phyloP scores from a whole-genome alignment of 2,329 filamentous ascomycete genomes.

The Microdochium nivale region DNA sequence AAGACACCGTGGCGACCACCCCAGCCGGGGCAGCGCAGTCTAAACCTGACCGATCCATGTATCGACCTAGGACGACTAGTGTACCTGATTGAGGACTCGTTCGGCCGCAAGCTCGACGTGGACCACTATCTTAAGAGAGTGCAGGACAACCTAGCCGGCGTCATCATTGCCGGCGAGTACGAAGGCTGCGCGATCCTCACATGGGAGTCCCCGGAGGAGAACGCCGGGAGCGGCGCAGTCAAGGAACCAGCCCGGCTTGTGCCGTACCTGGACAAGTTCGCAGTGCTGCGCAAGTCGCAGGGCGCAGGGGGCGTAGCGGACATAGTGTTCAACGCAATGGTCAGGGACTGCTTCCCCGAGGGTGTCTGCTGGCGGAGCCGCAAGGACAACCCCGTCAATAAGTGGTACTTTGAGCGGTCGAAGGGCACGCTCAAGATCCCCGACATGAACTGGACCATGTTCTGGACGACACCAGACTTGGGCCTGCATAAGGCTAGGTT shows the following conservation, averaged over 20 bases:
- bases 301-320: conserved; percentile 90
- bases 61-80: conserved; percentile 79
- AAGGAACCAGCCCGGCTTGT: conserved; percentile 58
- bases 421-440: conserved; percentile 74
- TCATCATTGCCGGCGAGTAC: conserved; percentile 94
- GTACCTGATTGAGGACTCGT: conserved; percentile 88
- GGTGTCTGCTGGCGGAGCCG: conserved; percentile 91
- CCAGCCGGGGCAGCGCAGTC: conserved; percentile 44
- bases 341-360: conserved; percentile 74
- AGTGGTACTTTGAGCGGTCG: conserved; percentile 96
- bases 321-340: conserved; percentile 94
- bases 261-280: conserved; percentile 96
- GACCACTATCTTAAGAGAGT: conserved; percentile 77
- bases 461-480: conserved; percentile 78
- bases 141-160: conserved; percentile 70
- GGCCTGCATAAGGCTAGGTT: conserved; percentile 46
- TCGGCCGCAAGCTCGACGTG: conserved; percentile 75
- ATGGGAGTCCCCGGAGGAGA: conserved; percentile 76
- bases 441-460: conserved; percentile 92
- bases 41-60: conserved; percentile 68
- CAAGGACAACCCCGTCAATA: conserved; percentile 90
- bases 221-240: conserved; percentile 43
- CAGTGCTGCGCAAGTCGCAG: conserved; percentile 79
- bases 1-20: conserved; percentile 60
- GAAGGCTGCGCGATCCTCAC: conserved; percentile 92